Percentiles rank a stretch among this genome's conserved stretches.
Evolutionary conservation across 2,329 filamentous ascomycete species (phyloP).

Genomic region (Triangularia setosa): DNA sequence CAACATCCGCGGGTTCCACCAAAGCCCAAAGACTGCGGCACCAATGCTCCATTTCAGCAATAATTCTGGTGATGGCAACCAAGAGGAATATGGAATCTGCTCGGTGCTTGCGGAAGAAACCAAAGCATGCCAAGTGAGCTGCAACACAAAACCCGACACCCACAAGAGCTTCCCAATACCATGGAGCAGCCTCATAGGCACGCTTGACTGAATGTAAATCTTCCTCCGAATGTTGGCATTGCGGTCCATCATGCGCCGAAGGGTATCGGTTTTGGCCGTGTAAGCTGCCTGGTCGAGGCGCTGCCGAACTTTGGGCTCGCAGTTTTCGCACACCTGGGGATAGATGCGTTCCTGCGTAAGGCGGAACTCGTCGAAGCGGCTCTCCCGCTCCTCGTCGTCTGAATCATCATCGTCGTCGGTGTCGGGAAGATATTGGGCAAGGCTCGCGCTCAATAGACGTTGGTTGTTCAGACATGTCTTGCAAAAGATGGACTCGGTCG

Average conservation of each 20-base stretch:
- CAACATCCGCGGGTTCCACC: slow-evolving; percentile 67
- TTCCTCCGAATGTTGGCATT: slow-evolving; percentile 43
- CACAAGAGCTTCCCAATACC: slow-evolving; percentile 44
- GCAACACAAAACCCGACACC: slow-evolving; percentile 43
- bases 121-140: slow-evolving; percentile 49
- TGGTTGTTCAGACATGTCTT: slow-evolving; percentile 84
- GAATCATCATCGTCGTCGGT: slow-evolving; percentile 51
- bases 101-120: slow-evolving; percentile 16
- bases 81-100: slow-evolving; percentile 20
- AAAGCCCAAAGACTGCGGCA: slow-evolving; percentile 50
- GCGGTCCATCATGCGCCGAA: slow-evolving; percentile 70
- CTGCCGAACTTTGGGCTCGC: slow-evolving; percentile 68
- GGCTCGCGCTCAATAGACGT: slow-evolving; percentile 67
- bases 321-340: slow-evolving; percentile 80
- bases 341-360: slow-evolving; percentile 74
- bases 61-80: slow-evolving; percentile 39
- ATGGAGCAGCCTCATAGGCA: slow-evolving; percentile 42
- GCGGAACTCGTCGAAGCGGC: slow-evolving; percentile 65
- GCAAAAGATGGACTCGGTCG: slow-evolving; percentile 55
- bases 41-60: slow-evolving; percentile 47
- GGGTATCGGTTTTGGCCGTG: slow-evolving; percentile 76
- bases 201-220: slow-evolving; percentile 33
- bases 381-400: slow-evolving; percentile 64
- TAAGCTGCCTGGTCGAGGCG: slow-evolving; percentile 71
- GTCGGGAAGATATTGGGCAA: slow-evolving; percentile 75